Base-by-base conservation (phyloP, 805 yeast species). In the Myxozyma mucilagina region DNA sequence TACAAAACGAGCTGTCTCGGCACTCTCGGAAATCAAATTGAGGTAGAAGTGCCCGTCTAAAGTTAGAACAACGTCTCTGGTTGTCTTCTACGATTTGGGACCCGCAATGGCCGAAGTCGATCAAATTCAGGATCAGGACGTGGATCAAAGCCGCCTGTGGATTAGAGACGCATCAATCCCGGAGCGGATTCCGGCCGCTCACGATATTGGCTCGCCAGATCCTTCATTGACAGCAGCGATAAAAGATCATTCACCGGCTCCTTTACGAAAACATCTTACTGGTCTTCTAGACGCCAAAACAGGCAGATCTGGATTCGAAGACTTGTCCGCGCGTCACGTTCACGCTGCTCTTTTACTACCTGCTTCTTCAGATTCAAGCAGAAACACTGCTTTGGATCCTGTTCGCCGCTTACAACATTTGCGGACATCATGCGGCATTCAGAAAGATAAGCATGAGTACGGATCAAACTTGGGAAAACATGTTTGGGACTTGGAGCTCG, bases 81-180 rank as follows among this genome's bases (percentile, higher is more conserved):
- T n/a, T n/a, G n/a, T n/a, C n/a, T n/a, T n/a, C n/a, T n/a, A n/a
- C n/a, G n/a, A n/a, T n/a, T n/a, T n/a, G n/a, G n/a, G n/a, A n/a
- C n/a, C n/a, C n/a, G n/a, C n/a, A n/a, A n/a, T n/a, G n/a, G n/a
- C n/a, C n/a, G n/a, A n/a, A n/a, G n/a, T n/a, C n/a, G n/a, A n/a
- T n/a, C n/a, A n/a, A n/a, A n/a, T n/a, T n/a, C n/a, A n/a, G n/a
- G n/a, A n/a, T n/a, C n/a, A n/a, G n/a, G n/a, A n/a, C n/a, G n/a
- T n/a, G n/a, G 6, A 47, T n/a, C 50, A 20, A 44, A 14, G 39
- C 34, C 50, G 50, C 13, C 6, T 47, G 16, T n/a, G 31, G 50
- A 16, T 50, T 39, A 44, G 53, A 16, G 53, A 50, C 35, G 36
- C 39, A 11, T 16, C 53, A 4, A 36, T 50, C 7, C 53, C 53